These are phyloP conservation scores for Rhizophagus clarus DNA, from an alignment of 192 early-diverging fungal genomes.

Conservation along the genomic window DNA sequence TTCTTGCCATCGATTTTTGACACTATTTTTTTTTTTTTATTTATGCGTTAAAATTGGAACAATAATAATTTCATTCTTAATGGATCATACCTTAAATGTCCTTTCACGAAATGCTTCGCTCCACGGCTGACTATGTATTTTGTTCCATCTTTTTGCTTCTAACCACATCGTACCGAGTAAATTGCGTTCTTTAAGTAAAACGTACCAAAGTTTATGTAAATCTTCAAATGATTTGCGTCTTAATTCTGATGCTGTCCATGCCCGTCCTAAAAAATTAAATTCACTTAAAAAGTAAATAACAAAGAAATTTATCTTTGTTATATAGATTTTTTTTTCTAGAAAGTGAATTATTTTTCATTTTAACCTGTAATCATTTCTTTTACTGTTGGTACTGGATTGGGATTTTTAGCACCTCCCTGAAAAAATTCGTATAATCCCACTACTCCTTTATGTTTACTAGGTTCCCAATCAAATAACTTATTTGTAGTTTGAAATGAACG, in stretches of 20 bases:
- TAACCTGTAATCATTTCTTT: conserved; percentile 10
- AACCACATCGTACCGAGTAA: conserved; percentile 73
- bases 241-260: conserved; percentile 89
- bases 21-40: conserved; percentile 48
- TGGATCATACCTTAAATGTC: conserved; percentile 3
- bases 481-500: neutral
- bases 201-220: conserved; percentile 94
- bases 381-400: neutral
- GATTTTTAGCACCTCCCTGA: neutral
- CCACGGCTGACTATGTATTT: neutral
- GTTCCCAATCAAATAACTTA: neutral
- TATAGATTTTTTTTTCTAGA: neutral
- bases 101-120: neutral
- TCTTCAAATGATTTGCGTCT: conserved; percentile 95
- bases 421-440: conserved; percentile 24
- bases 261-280: conserved; percentile 59
- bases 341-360: neutral
- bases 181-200: conserved; percentile 85
- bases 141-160: conserved; percentile 45
- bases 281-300: neutral
- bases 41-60: conserved; percentile 8
- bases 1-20: conserved; percentile 82
- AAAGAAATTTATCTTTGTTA: neutral
- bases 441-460: neutral
- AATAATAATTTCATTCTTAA: neutral